Base-by-base conservation (phyloP, 192 early-diverging fungal species). In the Allomyces arbusculus region DNA sequence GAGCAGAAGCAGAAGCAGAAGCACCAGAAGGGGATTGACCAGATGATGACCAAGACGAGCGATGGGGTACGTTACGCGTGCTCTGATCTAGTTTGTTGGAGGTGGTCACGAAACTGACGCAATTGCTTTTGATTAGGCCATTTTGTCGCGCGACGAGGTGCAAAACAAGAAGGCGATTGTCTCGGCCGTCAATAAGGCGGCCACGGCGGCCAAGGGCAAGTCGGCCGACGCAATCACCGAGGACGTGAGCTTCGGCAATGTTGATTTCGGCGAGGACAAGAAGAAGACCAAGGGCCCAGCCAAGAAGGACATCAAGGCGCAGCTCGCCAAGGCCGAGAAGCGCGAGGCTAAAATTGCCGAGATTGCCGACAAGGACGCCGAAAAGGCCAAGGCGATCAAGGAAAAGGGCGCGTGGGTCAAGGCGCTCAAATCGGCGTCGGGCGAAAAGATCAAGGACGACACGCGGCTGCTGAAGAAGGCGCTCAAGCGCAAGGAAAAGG, bases 401-500 rank as follows among this genome's bases (percentile, higher is more conserved):
- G 87, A 92, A 67, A 89, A 83, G 68, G 80, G 82, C 62, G 80
- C 81, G 22, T 97, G 94, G 94, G 75, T 74, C 66, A 91, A 90
- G 76, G 83, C 86, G 6, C 62, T 88, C 63, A 80, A 83, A 64
- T 78, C 86, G 73, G 92, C 93, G 3, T 76, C 81, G 67, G 94
- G 94, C 68, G 87, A 91, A 70, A 93, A 91, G 76, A 80, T 94
- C 66, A 90, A 91, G 76, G 94, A 97, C 72, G 89, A 97, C 62
- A 70, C 84, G 65, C 89, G 85, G 71, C 74, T 94, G 50, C 79
- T 97, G 44, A 91, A 94, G 75, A 94, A 92, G 76, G 88, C 88
- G 0, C 81, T 97, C 58, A 93, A 91, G 73, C 84, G 89, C 61
- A 79, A 87, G 66, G 84, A 90, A 66, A 79, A 88, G 68, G 69